Base-by-base conservation (phyloP, 2,329 filamentous ascomycete species). In the Ophiobolus disseminans region DNA sequence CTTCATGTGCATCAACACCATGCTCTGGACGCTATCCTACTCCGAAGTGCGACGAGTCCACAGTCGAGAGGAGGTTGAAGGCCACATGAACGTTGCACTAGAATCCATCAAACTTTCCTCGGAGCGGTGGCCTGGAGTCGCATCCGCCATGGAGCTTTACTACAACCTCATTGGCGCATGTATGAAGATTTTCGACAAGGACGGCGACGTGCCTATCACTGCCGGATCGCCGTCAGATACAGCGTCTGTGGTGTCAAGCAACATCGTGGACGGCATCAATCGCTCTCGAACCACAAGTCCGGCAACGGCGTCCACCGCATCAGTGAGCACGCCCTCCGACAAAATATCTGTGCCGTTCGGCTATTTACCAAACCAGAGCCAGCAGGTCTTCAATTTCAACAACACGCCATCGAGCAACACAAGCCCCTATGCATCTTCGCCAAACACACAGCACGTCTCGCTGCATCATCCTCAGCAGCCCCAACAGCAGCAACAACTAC, bases 21-120 rank as follows among this genome's bases (percentile, higher is more conserved):
- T 97, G 40, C 81, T 99, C 1, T 99, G 94, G 94, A 86, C 89
- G 1, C 82, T 96, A 6, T 96, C 92, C 1, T 97, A 96, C 66
- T 82, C 87, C 3, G 88, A 93, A 57, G 86, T 97, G 19, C 87
- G 94, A 36, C 82, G 83, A 44, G 78, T 83, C 14, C 88, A 96
- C 68, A 72, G 82, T 3, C 84, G 86, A 16, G 86, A 91, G 35
- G 87, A 94, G 55, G 87, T 96, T 0, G 86, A 93, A 64, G 79
- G 84, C 20, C 82, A 94, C 58, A 81, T 96, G 34, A 81, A 86
- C 38, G 82, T 86, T 16, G 89, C 90, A 0, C 78, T 97, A 49
- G 87, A 92, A 42, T 88, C 89, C 4, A 87, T 97, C 51, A 82
- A 87, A 48, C 84, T 88, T 47, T 92, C 90, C 48, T 88, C 89